Base-by-base conservation (phyloP, 208 protist genomes). In the Naegleria gruberi region DNA sequence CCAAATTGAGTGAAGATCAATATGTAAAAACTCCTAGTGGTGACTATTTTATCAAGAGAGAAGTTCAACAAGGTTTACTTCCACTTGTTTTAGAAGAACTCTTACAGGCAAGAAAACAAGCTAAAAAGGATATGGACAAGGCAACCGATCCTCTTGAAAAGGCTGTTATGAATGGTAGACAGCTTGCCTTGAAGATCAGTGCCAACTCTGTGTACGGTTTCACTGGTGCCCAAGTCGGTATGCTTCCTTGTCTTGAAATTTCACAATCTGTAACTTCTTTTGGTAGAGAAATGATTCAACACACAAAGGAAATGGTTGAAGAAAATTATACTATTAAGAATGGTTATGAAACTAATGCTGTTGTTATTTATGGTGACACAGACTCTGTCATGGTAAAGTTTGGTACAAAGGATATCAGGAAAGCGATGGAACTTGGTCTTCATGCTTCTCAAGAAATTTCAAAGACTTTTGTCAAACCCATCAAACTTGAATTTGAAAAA, bases 151-250 rank as follows among this genome's bases (percentile, higher is more conserved):
- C 96, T 65, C 93, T 98, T 89, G 82, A 91, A 46, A 90, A 95
- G 19, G 94, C 93, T 37, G 97, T 98, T 17, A 95, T 99, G 82
- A 94, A 99, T 88, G 97, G 98, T 57, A 96, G 99, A 90, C 98
- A 99, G 93, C 94, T 99, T 3, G 99, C 99, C 7, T 94, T 99
- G 26, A 99, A 99, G 87, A 77, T 95, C 4, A 81, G 96, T 41
- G 99, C 99, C 12, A 99, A 99, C 94, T 99, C 97, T 42, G 98
- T 99, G 2, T 99, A 99, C 92, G 99, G 99, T 90, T 99, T 99
- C 94, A 99, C 98, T 30, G 99, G 98, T 19, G 98, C 99, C 1
- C 98, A 96, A 40, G 98, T 98, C 89, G 99, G 99, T 45, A 97
- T 98, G 90, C 96, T 99, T 93, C 99, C 99, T 19, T 99, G 99